Base-by-base conservation (phyloP, 208 protist species). In the Giardia duodenalis region DNA sequence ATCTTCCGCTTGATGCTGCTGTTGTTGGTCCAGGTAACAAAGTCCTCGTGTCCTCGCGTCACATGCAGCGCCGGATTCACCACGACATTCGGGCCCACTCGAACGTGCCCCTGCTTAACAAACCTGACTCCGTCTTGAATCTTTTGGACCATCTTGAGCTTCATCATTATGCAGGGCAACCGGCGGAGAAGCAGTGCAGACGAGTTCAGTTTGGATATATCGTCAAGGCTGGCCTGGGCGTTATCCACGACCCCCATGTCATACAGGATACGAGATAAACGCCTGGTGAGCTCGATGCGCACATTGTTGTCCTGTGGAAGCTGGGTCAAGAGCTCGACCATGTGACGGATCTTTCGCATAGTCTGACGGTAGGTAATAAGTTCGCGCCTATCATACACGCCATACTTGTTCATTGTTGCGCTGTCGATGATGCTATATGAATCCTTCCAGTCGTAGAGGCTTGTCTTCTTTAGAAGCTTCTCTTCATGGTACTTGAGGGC, bases 391-490 rank as follows among this genome's bases (percentile, higher is more conserved):
- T 3, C 10, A 30, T 30, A 1, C 2, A 91, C 47, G n/a, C 88
- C 2, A 91, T 91, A 67, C 45, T 48, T 46, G 4, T 45, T 30
- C 88, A 91, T 67, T 0, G 47, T 2, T 0, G 1, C 44, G 4
- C 47, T 0, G 44, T 47, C 44, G 44, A 19, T n/a, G 22, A 89
- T 89, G 42, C n/a, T 48, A 42, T 45, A 1, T 2, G 44, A n/a
- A 43, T 19, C 45, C 2, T 91, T 45, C 88, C 88, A 91, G 47
- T 3, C 2, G 45, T 47, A 91, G 2, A 47, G 44, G 44, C 45
- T 47, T 1, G 88, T 42, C 2, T 91, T 22, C 44, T 91, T 91
- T 48, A 91, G 47, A 2, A 91, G 88, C n/a, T 91, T 91, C 44
- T 46, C 1, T n/a, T 91, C 88, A n/a, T 91, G 88, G 44, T 91